A percentile compares a stretch with the other conserved stretches of the same genome.
Conservation (phyloP, 768 basidiomycete species). For the Galerina marginata region DNA sequence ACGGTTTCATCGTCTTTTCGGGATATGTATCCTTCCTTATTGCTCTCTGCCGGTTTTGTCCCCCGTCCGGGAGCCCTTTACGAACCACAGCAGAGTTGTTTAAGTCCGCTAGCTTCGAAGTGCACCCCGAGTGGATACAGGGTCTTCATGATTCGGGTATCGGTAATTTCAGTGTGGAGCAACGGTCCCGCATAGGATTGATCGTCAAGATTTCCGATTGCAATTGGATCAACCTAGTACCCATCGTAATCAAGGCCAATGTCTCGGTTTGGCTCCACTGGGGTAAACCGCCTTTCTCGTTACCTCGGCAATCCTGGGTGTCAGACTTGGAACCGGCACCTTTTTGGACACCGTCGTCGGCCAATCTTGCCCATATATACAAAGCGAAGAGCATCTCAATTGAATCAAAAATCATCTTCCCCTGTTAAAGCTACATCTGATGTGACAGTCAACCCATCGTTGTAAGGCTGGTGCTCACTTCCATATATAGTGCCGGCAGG, state of each 20-base stretch:
- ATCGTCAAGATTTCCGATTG: neutral
- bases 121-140: neutral
- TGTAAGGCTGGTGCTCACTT: no score
- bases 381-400: no score
- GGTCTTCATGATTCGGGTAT: neutral
- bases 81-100: neutral
- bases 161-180: no score
- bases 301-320: neutral
- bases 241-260: neutral
- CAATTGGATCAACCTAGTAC: neutral
- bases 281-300: neutral
- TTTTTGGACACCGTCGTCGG: neutral
- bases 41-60: slow-evolving; percentile 5
- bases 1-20: slow-evolving; percentile 8
- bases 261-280: neutral
- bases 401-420: no score
- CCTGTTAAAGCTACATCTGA: no score
- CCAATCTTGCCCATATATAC: no score
- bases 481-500: no score
- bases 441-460: no score
- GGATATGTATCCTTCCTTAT: slow-evolving; percentile 15
- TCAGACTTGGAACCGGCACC: neutral
- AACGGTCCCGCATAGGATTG: neutral
- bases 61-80: no score
- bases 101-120: neutral